These are phyloP conservation scores for Oryza coarctata DNA, from an alignment of 176 grass and related monocot genomes.

Conservation along the genomic window DNA sequence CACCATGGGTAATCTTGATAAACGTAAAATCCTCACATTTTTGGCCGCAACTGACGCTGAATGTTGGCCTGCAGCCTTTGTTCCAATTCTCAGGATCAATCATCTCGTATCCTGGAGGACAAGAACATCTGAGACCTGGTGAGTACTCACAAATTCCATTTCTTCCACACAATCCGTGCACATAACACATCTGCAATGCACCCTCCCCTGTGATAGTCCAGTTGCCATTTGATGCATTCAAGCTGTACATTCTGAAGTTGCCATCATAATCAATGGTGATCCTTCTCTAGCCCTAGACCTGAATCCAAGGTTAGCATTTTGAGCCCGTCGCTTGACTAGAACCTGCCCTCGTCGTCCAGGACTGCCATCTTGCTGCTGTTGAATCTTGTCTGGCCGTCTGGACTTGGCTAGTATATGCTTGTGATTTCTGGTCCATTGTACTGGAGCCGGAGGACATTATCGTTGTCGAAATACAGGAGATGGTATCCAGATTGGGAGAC, in stretches of 20 bases:
- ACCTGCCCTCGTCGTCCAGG: slow-evolving; percentile 42
- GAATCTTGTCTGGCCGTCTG: slow-evolving; percentile 49
- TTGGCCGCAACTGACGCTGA: slow-evolving; percentile 29
- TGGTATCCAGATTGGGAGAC: slow-evolving; percentile 32
- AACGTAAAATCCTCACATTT: slow-evolving; percentile 38
- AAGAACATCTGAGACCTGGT: slow-evolving; percentile 42
- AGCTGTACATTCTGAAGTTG: slow-evolving; percentile 80
- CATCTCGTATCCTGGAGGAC: slow-evolving; percentile 71
- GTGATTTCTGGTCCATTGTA: slow-evolving; percentile 54
- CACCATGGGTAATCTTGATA: slow-evolving; percentile 39
- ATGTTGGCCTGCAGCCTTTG: slow-evolving; percentile 58
- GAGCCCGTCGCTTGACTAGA: slow-evolving; percentile 59
- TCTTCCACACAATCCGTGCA: slow-evolving; percentile 73
- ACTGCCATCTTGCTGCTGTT: slow-evolving; percentile 59
- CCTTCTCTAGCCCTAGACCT: slow-evolving; percentile 48
- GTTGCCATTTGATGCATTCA: slow-evolving; percentile 49
- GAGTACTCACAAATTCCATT: slow-evolving; percentile 69
- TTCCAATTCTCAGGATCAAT: slow-evolving; percentile 46
- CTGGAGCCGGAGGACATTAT: slow-evolving; percentile 62
- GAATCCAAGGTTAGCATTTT: slow-evolving; percentile 44
- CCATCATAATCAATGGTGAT: slow-evolving; percentile 67
- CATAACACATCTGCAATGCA: slow-evolving; percentile 42
- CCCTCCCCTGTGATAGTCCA: slow-evolving; percentile 54
- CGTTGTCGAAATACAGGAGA: slow-evolving; percentile 63
- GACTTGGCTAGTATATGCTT: slow-evolving; percentile 72